Base-by-base conservation (phyloP, 2,329 filamentous ascomycete genomes). In the Periconia macrospinosa region DNA sequence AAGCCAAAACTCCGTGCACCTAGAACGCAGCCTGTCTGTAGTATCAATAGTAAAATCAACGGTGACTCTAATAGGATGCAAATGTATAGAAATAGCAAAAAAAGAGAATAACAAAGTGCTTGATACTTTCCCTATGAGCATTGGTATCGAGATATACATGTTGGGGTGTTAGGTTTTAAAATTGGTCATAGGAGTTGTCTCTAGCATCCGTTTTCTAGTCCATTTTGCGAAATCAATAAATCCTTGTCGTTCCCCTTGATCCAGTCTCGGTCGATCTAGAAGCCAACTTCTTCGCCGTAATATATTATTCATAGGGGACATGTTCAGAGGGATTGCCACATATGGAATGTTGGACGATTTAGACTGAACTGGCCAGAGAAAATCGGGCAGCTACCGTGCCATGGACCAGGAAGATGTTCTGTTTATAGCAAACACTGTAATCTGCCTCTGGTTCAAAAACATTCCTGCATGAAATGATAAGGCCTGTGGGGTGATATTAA, bases 211-310 rank as follows among this genome's bases (percentile, higher is more conserved):
- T 27, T 3, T 27, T 27, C 43, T 20, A 56, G 33, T 45, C 47
- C 48, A 54, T 41, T 41, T 59, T 50, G 50, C 11, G 55, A 56
- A 45, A 41, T 56, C 55, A 54, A 59, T 53, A 55, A 15, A 41
- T 55, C 37, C 33, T 53, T 43, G 40, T 44, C 47, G 52, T 52
- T 58, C 50, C 58, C 47, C 47, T 19, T 44, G 53, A 37, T 41
- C 52, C 41, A 45, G 42, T 20, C 30, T 49, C 15, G 45, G 45
- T 56, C 9, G 51, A 52, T 60, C 62, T 63, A 63, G 63, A 66
- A 50, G 52, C 62, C 33, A 45, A 42, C 52, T 52, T 50, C 58
- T 41, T 50, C 43, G 49, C 55, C 50, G 53, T 33, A 42, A 47
- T 30, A 30, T 33, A 37, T 46, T 8, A 27, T 44, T 41, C 30